phyloP scores from a whole-genome alignment of 2,329 filamentous ascomycete genomes.

The Ascochyta clinopodiicola region DNA sequence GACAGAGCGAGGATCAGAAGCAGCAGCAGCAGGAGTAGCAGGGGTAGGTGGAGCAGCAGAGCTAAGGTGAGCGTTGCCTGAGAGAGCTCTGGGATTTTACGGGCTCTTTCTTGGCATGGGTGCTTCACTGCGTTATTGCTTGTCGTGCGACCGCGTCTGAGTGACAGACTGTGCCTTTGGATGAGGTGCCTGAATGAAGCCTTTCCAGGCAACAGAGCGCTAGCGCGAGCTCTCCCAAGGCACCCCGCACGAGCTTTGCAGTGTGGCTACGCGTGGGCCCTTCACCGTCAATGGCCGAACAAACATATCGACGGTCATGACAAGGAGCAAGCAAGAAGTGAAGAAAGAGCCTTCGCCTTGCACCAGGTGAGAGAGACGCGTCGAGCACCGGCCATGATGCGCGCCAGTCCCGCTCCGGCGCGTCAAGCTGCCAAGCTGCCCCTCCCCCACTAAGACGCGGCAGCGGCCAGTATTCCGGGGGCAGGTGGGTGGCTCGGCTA shows the following conservation, averaged over 20 bases:
- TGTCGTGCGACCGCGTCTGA: conserved; percentile 20
- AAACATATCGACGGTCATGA: background rate
- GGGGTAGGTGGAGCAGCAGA: background rate
- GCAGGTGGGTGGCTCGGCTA: conserved; percentile 12
- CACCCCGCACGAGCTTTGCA: conserved; percentile 4
- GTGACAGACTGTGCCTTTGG: background rate
- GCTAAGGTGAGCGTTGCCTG: background rate
- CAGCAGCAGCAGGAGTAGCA: background rate
- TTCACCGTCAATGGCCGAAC: background rate
- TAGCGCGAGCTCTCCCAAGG: conserved; percentile 1
- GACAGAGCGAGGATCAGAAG: background rate
- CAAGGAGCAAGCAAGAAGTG: background rate
- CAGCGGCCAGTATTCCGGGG: conserved; percentile 23
- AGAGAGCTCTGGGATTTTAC: conserved; percentile 4
- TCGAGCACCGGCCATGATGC: conserved; percentile 9
- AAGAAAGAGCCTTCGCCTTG: background rate
- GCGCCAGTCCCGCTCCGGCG: conserved; percentile 11
- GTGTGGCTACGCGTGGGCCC: background rate
- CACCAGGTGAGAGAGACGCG: background rate
- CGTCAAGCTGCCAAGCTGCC: conserved; percentile 21
- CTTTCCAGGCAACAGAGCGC: conserved; percentile 28
- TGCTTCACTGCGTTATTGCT: background rate
- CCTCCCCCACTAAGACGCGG: conserved; percentile 26
- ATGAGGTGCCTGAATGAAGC: conserved; percentile 12
- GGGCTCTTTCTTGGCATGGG: conserved; percentile 21